Percentiles rank a stretch among this genome's conserved stretches.
Evolutionary conservation across 371 early-diverging fungal genomes (phyloP).

Genomic region (Mortierella sp.): DNA sequence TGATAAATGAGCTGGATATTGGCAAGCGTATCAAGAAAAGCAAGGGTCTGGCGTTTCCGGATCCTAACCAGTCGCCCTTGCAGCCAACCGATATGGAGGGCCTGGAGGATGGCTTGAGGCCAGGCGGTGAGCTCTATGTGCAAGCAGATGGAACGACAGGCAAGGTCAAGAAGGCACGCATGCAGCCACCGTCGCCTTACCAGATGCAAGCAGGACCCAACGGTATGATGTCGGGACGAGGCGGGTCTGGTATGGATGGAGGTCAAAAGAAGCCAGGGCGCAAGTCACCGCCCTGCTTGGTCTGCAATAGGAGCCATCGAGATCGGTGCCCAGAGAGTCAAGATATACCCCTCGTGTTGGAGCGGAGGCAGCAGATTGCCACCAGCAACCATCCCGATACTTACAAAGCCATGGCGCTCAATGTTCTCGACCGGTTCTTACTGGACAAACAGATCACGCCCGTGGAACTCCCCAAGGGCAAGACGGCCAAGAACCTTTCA

Average conservation of each 20-base stretch:
- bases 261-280: constrained; percentile 28
- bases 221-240: constrained; percentile 16
- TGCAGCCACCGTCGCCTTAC: constrained; percentile 36
- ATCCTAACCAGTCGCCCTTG: constrained; percentile 32
- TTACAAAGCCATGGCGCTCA: constrained; percentile 43
- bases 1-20: constrained; percentile 39
- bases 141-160: constrained; percentile 9
- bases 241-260: constrained; percentile 26
- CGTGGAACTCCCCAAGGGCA: constrained; percentile 39
- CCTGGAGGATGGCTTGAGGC: constrained; percentile 27
- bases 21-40: constrained; percentile 34
- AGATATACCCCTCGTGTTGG: constrained; percentile 55
- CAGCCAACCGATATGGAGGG: constrained; percentile 23
- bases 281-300: constrained; percentile 46
- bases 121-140: background rate
- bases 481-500: constrained; percentile 30
- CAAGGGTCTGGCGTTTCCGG: constrained; percentile 12
- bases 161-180: constrained; percentile 46
- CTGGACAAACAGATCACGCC: constrained; percentile 51
- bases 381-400: constrained; percentile 51
- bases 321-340: constrained; percentile 56
- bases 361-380: constrained; percentile 53
- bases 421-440: constrained; percentile 39
- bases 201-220: constrained; percentile 14
- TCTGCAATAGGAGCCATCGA: constrained; percentile 45